phyloP scores from a whole-genome alignment of 2,329 filamentous ascomycete genomes.

The Chaetomium strumarium region DNA sequence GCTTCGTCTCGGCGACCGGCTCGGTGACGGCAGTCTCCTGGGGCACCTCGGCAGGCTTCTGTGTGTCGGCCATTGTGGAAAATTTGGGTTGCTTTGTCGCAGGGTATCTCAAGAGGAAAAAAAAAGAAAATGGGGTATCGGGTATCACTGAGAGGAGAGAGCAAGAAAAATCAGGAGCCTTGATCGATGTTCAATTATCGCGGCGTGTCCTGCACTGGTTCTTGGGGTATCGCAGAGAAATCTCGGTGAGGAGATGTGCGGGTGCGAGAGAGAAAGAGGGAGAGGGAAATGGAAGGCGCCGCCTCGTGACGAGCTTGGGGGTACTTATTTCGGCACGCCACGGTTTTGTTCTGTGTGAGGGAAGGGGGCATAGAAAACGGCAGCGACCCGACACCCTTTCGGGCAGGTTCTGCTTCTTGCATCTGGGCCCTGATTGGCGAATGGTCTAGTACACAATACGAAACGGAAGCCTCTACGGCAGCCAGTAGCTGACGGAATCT shows the following conservation, averaged over 20 bases:
- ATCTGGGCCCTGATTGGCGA: conserved; percentile 11
- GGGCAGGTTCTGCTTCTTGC: background rate
- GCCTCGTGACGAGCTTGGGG: conserved; percentile 23
- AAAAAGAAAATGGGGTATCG: conserved; percentile 26
- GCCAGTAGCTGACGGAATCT: conserved; percentile 1
- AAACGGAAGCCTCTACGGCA: conserved; percentile 15
- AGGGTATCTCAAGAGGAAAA: conserved; percentile 26
- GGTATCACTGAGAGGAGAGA: conserved; percentile 27
- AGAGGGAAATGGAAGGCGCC: conserved; percentile 15
- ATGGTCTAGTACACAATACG: background rate
- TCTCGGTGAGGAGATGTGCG: conserved; percentile 17
- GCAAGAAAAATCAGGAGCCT: conserved; percentile 22
- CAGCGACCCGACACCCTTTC: conserved; percentile 13
- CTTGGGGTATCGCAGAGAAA: conserved; percentile 19
- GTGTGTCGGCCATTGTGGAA: conserved; percentile 65
- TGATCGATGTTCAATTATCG: conserved; percentile 17
- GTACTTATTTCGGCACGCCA: conserved; percentile 24
- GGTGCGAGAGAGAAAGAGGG: conserved; percentile 22
- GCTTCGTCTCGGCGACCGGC: conserved; percentile 34
- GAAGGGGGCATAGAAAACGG: conserved; percentile 13
- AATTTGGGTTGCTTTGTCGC: conserved; percentile 24
- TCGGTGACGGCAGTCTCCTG: conserved; percentile 40
- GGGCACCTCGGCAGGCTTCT: conserved; percentile 61
- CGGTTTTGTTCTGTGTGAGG: conserved; percentile 6
- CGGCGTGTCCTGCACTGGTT: conserved; percentile 22